Evolutionary conservation across 2,329 filamentous ascomycete genomes (phyloP).

Genomic region (Pseudogymnoascus sp.): DNA sequence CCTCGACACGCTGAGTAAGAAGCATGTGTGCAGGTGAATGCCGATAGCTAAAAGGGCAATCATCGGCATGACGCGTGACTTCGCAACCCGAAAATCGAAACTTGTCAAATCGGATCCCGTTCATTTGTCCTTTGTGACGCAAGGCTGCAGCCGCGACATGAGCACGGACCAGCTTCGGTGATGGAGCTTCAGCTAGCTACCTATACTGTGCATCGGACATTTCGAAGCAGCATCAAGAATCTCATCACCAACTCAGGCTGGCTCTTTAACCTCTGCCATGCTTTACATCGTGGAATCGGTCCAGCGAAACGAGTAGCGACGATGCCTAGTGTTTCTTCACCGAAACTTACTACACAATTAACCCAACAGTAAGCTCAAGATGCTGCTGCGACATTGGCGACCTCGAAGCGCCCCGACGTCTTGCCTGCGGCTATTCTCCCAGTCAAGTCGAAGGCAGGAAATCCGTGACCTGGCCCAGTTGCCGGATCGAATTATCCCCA

Average conservation of each 20-base stretch:
- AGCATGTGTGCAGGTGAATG: neutral
- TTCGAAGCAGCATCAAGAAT: neutral
- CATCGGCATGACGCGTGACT: conserved; percentile 6
- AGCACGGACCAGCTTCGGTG: neutral
- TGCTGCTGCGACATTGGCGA: conserved; percentile 1
- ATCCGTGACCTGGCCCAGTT: conserved; percentile 44
- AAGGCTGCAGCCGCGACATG: neutral
- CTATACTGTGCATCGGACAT: neutral
- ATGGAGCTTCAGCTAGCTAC: neutral
- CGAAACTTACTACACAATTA: neutral
- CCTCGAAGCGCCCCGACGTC: neutral
- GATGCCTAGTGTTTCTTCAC: neutral
- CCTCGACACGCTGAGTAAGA: neutral
- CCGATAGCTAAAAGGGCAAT: neutral
- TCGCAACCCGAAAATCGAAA: neutral
- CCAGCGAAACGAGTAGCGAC: neutral
- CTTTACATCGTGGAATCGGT: neutral
- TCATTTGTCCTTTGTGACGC: neutral
- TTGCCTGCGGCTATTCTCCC: neutral
- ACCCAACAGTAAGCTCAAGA: neutral
- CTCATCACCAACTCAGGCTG: neutral
- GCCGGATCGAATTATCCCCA: conserved; percentile 50
- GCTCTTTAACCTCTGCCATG: neutral
- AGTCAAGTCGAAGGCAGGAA: conserved; percentile 30
- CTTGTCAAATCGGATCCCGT: neutral